Evolutionary conservation across 2,329 filamentous ascomycete species (phyloP), one percentile per base, ranked within the genome.

Genomic region (Onygenales sp.): DNA sequence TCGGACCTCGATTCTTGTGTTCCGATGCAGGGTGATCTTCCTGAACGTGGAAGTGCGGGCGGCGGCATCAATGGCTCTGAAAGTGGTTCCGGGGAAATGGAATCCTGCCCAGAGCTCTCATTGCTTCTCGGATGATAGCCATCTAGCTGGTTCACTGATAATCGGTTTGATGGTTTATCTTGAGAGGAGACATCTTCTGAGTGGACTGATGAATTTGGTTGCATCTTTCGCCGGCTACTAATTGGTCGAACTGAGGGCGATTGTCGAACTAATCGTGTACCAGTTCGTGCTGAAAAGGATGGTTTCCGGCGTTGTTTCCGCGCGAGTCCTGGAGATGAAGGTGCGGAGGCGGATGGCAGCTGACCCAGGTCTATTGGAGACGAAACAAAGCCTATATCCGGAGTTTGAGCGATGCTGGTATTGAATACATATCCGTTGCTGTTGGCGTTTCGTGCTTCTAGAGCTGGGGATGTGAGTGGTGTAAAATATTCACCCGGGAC

Each of bases 1-100:
- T 66, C 59, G 17, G 60, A 49, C 32, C 55, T 52, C 53, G 62
- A 51, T n/a, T 59, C 57, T 36, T 71, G 69, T 1, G 69, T 65
- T 31, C 59, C 54, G 21, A 72, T 67, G 33, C 64, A 62, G 13
- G 73, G 72, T 13, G 74, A 75, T 54, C 63, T 72, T 33, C 67
- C 65, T 8, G 69, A 63, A 27, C 66, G 61, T 13, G 74, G 75
- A 38, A 76, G 61, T 11, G 75, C 73, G 17, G 75, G 75, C 27
- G 74, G 75, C 39, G 74, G 72, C 75, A 77, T 77, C 58, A 75
- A 62, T 2, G 73, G 69, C 55, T 77, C 75, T 11, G 73, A 75
- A n/a, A 76, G 63, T 35, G 75, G 67, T 54, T 77, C 75, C 0
- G 75, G 75, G 8, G 75, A 77, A 10, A 77, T 70, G 2, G 75